Conservation (phyloP, 306 rosid genomes). For the Arachis hypogaea region DNA sequence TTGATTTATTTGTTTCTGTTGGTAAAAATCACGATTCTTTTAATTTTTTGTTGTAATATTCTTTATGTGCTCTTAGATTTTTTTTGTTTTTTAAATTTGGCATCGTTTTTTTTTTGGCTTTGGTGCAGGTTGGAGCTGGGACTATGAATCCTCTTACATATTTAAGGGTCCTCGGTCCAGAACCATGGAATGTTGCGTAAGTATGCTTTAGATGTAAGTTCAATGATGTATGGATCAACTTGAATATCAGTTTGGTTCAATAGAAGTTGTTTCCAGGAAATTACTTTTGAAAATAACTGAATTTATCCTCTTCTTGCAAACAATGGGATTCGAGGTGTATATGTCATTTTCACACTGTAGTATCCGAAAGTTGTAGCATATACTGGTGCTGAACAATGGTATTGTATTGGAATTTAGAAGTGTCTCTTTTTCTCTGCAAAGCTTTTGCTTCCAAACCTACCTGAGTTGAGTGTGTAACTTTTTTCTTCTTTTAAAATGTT, state of each 20-base stretch:
- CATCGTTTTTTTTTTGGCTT: conserved; percentile 26
- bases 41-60: not conserved
- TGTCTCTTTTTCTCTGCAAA: not conserved
- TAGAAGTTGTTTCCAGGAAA: not conserved
- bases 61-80: not conserved
- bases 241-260: conserved; percentile 13
- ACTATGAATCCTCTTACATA: conserved; percentile 98
- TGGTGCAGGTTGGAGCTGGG: conserved; percentile 94
- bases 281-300: conserved; percentile 26
- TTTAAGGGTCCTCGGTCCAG: conserved; percentile 98
- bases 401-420: not conserved
- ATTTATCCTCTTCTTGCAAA: not conserved
- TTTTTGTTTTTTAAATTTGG: not conserved
- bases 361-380: conserved; percentile 5
- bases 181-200: conserved; percentile 99
- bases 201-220: conserved; percentile 67
- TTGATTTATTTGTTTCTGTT: not conserved
- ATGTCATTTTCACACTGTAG: not conserved
- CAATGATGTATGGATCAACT: conserved; percentile 21
- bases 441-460: conserved; percentile 19
- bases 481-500: not conserved
- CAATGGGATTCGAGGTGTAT: not conserved
- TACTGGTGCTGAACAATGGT: conserved; percentile 5
- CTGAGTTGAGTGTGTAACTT: conserved; percentile 20
- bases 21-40: not conserved